phyloP scores from a whole-genome alignment of 2,329 filamentous ascomycete species.

The Cryphonectria naterciae region DNA sequence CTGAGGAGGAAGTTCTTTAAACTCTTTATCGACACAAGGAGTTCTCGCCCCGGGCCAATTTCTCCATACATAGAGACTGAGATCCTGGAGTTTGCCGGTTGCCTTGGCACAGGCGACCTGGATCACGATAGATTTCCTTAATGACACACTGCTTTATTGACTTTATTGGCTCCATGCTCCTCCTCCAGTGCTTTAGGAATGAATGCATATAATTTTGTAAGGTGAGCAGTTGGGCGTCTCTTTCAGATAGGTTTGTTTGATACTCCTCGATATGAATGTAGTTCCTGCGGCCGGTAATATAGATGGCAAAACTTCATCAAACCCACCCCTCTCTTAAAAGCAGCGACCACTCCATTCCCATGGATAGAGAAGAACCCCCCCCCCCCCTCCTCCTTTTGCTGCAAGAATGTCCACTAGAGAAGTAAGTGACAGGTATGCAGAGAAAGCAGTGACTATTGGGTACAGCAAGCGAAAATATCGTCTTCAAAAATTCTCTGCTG shows the following conservation, averaged over 20 bases:
- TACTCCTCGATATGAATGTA: background rate
- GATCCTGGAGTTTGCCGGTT: constrained; percentile 31
- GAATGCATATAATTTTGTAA: background rate
- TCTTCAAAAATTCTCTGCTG: background rate
- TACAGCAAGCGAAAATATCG: too few species aligned
- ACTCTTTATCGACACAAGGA: constrained; percentile 14
- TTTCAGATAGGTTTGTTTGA: background rate
- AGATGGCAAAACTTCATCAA: background rate
- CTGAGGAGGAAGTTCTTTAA: constrained; percentile 6
- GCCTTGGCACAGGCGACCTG: constrained; percentile 30
- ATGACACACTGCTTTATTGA: constrained; percentile 25
- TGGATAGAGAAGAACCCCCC: too few species aligned
- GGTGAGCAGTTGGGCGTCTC: background rate
- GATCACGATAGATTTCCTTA: constrained; percentile 31
- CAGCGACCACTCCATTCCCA: too few species aligned
- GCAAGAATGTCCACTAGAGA: too few species aligned
- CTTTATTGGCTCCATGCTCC: too few species aligned
- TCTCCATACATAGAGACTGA: constrained; percentile 27
- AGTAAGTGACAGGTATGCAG: too few species aligned
- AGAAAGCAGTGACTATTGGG: too few species aligned
- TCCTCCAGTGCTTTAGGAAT: too few species aligned
- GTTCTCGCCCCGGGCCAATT: constrained; percentile 17
- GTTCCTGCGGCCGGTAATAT: background rate
- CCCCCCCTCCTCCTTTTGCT: too few species aligned
- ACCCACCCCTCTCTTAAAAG: background rate